Base-by-base conservation (phyloP, 352 stramenopile genomes). In the Blastocystis sp. region DNA sequence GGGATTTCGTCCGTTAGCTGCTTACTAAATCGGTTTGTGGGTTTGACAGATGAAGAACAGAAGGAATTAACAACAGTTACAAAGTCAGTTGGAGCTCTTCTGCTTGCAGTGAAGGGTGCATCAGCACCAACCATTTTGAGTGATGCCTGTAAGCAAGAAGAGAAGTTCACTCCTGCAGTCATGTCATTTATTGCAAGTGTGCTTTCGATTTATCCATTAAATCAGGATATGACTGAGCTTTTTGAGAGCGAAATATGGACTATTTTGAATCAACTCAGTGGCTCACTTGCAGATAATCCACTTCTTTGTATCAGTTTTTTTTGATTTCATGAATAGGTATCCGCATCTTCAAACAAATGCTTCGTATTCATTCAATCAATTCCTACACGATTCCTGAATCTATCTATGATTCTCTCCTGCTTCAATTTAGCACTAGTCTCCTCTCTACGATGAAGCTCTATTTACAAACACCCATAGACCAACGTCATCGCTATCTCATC, bases 221-320 rank as follows among this genome's bases (percentile, higher is more conserved):
- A 85, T 45, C 43, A 85, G 54, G 54, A 65, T 18, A 66, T 64
- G 6, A 45, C 37, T 18, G 18, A 24, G 1, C 50, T 85, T 20
- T 85, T 69, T 37, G 73, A 85, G 39, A 55, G 73, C 16, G 73
- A 66, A 24, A 13, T 85, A 16, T 85, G 73, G 73, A 62, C 26
- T 3, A n/a, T 85, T 16, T 18, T 65, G 2, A 24, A 18, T 13
- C 9, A 43, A 8, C 16, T 34, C n/a, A 53, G 41, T 55, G 43
- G 13, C 8, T 85, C 7, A 50, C 34, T 16, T 26, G 43, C 30
- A 20, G 20, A 47, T 62, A 24, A n/a, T 18, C 43, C 39, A 34
- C 56, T 8, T 20, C 43, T 39, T 13, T 45, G 9, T 53, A 24
- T 56, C 18, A 8, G 50, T 79, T 66, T 41, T 7, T 6, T n/a